Base-by-base conservation (phyloP, 345 rosid species). In the Murraya koenigii region DNA sequence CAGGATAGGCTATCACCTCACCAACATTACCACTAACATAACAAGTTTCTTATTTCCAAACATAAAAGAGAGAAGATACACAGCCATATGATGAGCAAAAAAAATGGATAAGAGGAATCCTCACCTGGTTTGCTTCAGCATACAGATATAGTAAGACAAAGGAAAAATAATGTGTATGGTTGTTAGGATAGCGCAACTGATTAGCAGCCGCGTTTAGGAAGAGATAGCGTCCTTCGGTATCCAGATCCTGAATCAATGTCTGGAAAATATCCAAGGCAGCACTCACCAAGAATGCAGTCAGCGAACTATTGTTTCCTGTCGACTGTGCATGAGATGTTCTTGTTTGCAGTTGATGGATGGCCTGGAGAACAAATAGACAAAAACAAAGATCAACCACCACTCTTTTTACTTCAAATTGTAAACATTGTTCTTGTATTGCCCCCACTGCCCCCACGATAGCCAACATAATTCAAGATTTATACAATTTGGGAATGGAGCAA, bases 151-250 rank as follows among this genome's bases (percentile, higher is more conserved):
- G 97, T 77, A 97, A 87, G 81, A 94, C 88, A 82, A 91, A 97
- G 47, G 99, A 97, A 86, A 94, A 97, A 86, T 94, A 94, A 78
- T 97, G 98, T 3, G 99, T 97, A 67, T 94, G 99, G 82, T 95
- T 97, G 86, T 97, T 97, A 3, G 99, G 98, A 82, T 97, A 97
- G 54, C 99, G 97, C 49, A 97, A 91, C 85, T 97, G 99, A 78
- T 97, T 94, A 7, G 99, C 96, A 28, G 93, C 88, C 47, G 99
- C 98, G 83, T 97, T 93, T 7, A 97, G 87, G 82, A 97, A 90
- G 66, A 97, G 91, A 74, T 97, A 97, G 77, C 98, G 93, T n/a
- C 99, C 99, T 81, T 97, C 99, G 1, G 95, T 87, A 80, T 97
- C 99, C n/a, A 97, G 91, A 41, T 94, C 97, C 80, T 79, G 75